Evolutionary conservation across 164 flowering plant genomes (phyloP).

Genomic region (Hamamelis virginiana): DNA sequence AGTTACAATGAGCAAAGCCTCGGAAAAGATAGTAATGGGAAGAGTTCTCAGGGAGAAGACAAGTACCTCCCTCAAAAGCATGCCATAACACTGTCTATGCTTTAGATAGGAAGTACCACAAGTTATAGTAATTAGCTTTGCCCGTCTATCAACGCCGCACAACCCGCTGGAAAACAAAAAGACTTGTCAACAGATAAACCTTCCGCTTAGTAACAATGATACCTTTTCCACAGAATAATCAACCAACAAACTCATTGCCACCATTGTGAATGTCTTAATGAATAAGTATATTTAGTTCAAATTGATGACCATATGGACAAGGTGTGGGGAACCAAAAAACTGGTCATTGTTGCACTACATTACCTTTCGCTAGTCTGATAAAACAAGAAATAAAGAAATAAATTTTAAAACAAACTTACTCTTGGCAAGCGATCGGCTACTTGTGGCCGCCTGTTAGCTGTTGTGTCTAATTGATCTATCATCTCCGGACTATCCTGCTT

Average conservation of each 20-base stretch:
- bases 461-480: constrained; percentile 49
- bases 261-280: too few species aligned
- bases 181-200: not conserved
- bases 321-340: too few species aligned
- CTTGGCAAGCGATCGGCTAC: constrained; percentile 52
- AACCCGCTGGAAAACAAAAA: constrained; percentile 23
- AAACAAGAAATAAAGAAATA: not conserved
- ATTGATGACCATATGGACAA: too few species aligned
- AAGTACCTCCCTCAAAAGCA: not conserved
- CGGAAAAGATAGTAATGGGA: not conserved
- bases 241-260: not conserved
- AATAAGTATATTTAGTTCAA: too few species aligned
- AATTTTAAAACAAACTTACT: constrained; percentile 39
- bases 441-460: constrained; percentile 40
- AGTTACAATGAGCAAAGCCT: not conserved
- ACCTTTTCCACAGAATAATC: not conserved
- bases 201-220: not conserved
- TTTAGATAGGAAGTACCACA: not conserved
- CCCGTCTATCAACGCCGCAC: constrained; percentile 19
- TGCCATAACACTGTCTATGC: not conserved
- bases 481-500: constrained; percentile 80
- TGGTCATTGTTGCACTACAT: not conserved
- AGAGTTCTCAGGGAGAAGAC: not conserved
- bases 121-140: not conserved
- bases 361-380: not conserved